Evolutionary conservation across 331 rosid species (phyloP).

Genomic region (Malus hybrid): DNA sequence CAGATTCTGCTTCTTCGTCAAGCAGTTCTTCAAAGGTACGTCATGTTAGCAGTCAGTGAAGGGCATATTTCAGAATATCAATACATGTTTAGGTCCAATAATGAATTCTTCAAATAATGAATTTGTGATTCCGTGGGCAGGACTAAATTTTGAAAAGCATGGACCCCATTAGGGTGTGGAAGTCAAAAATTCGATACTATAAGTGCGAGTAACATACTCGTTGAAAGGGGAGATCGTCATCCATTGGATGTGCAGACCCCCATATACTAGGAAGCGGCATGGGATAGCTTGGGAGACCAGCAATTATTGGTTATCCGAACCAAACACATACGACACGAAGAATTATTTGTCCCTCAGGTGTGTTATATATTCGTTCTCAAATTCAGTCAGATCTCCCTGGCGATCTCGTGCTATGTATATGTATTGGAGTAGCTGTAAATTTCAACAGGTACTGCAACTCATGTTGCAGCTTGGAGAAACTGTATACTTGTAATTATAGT

Average conservation of each 20-base stretch:
- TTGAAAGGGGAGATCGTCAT: neutral
- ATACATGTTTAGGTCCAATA: neutral
- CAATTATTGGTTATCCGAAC: neutral
- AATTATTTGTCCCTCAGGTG: neutral
- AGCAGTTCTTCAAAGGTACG: slow-evolving; percentile 43
- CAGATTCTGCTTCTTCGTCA: slow-evolving; percentile 34
- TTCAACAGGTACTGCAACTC: neutral
- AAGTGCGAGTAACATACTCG: neutral
- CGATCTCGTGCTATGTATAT: neutral
- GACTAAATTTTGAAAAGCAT: slow-evolving; percentile 6
- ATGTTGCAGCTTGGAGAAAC: neutral
- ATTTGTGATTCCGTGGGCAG: neutral
- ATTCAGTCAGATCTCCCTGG: neutral
- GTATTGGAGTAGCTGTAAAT: neutral
- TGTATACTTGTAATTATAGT: neutral
- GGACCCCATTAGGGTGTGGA: neutral
- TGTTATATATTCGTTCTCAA: neutral
- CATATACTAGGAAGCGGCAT: neutral
- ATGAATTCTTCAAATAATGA: neutral
- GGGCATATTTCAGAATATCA: neutral
- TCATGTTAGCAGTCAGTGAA: neutral
- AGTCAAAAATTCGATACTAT: neutral
- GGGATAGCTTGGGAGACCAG: neutral
- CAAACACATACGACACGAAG: too few relatives aligned
- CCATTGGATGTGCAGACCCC: neutral